Evolutionary conservation across 2,329 filamentous ascomycete species (phyloP).

Genomic region (Alternaria panax): DNA sequence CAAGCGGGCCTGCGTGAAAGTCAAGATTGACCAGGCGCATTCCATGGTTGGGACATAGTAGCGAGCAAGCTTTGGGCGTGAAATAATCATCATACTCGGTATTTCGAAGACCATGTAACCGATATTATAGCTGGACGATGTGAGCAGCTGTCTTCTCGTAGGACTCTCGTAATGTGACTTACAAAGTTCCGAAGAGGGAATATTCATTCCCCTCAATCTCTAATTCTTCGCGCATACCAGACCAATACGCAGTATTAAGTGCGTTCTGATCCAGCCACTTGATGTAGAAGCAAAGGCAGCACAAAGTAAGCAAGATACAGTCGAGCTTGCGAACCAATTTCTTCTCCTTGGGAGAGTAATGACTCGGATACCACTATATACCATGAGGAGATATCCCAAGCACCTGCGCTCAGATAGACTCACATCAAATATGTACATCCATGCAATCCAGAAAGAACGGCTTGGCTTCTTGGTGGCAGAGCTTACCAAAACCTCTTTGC

Average conservation of each 20-base stretch:
- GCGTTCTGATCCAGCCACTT: slow-evolving; percentile 35
- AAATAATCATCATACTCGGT: slow-evolving; percentile 44
- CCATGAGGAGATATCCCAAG: not conserved
- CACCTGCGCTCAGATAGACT: not conserved
- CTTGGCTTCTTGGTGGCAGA: slow-evolving; percentile 28
- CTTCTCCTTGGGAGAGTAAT: slow-evolving; percentile 30
- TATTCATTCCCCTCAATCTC: slow-evolving; percentile 63
- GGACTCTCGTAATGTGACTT: not conserved
- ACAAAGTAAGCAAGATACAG: slow-evolving; percentile 26
- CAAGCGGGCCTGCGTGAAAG: slow-evolving; percentile 42
- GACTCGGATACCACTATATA: slow-evolving; percentile 27
- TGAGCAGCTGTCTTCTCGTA: not conserved
- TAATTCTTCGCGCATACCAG: slow-evolving; percentile 31
- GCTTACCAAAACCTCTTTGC: slow-evolving; percentile 26
- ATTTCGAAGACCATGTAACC: slow-evolving; percentile 46
- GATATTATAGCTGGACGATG: slow-evolving; percentile 28
- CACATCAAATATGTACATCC: slow-evolving; percentile 31
- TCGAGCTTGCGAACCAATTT: slow-evolving; percentile 30
- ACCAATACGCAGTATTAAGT: slow-evolving; percentile 28
- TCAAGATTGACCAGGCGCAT: slow-evolving; percentile 45
- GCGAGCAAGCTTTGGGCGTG: slow-evolving; percentile 40
- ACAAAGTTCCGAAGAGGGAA: slow-evolving; percentile 52
- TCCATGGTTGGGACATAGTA: slow-evolving; percentile 46
- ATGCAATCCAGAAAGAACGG: slow-evolving; percentile 24
- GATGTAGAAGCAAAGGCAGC: slow-evolving; percentile 34